These are phyloP conservation scores for Hypoxylon intermedium DNA, from an alignment of 495 filamentous ascomycete genomes.

Conservation along the genomic window DNA sequence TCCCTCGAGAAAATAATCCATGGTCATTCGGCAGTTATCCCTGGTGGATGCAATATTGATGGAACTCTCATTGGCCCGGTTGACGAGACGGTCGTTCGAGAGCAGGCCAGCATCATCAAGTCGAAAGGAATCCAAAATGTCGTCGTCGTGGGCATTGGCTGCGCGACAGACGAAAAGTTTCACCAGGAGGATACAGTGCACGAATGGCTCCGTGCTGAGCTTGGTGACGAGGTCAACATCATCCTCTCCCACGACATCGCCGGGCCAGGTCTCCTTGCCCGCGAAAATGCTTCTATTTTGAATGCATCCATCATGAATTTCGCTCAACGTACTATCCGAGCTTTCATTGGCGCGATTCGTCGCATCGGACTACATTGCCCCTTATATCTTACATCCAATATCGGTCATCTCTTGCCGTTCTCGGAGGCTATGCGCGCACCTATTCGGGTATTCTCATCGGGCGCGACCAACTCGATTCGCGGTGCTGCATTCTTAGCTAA, in stretches of 20 bases:
- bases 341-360: constrained; percentile 50
- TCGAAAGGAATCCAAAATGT: constrained; percentile 44
- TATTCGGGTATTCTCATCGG: constrained; percentile 57
- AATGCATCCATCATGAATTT: constrained; percentile 54
- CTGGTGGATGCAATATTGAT: constrained; percentile 54
- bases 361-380: constrained; percentile 44
- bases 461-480: constrained; percentile 59
- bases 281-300: constrained; percentile 58
- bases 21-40: constrained; percentile 47
- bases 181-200: constrained; percentile 48
- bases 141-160: constrained; percentile 51
- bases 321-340: constrained; percentile 50
- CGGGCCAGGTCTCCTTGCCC: constrained; percentile 52
- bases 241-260: constrained; percentile 55
- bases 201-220: constrained; percentile 5
- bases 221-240: constrained; percentile 19
- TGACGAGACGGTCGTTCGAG: constrained; percentile 40
- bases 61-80: constrained; percentile 45
- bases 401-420: constrained; percentile 52
- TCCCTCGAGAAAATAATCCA: constrained; percentile 44
- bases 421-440: constrained; percentile 49
- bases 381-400: constrained; percentile 58
- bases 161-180: constrained; percentile 44
- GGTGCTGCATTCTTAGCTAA: constrained; percentile 52
- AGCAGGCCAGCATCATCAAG: constrained; percentile 44